Evolutionary conservation across 495 filamentous ascomycete genomes (phyloP), one percentile per base, ranked within the genome.

Genomic region (Sphaerosporella brunnea): DNA sequence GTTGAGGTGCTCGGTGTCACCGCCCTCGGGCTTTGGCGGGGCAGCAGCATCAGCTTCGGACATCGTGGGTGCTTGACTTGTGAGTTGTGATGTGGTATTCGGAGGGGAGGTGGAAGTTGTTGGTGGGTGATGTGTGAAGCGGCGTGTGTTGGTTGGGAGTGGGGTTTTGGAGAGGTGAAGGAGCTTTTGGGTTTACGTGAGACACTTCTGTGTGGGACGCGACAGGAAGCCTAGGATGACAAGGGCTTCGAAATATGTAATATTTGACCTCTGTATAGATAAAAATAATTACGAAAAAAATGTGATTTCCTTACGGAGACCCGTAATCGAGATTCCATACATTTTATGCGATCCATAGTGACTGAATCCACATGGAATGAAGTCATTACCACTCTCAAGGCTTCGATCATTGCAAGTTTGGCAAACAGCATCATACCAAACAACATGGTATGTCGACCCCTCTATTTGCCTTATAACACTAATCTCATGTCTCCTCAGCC

Each of bases 1-100:
- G 64, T 99, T 99, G 5, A 99, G 71, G 64, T 99, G 92, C 64
- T 96, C 92, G 28, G 63, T 53, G 36, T 71, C 73, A 20, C 43
- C 26, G 47, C 73, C 73, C 28, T 70, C 70, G 34, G 78, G 73
- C 47, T 72, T 77, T 15, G 58, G 65, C 39, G 51, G 54, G 36
- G 56, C 47, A 23, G 15, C 62, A 43, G 56, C 51, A 45, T 75
- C 72, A 28, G 24, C 15, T 19, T 52, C 57, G 35, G 55, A 55
- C 58, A 61, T 59, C 41, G 48, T 63, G 51, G 46, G 44, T 28
- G 26, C 25, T 39, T n/a, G n/a, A n/a, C n/a, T n/a, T n/a, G n/a
- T n/a, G n/a, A n/a, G n/a, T n/a, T n/a, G n/a, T n/a, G n/a, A n/a
- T n/a, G 19, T 13, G 21, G 20, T 26, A 32, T 52, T 8, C 11